Conservation (phyloP, 2,329 filamentous ascomycete species). For the Aspergillus quadrilineatus region DNA sequence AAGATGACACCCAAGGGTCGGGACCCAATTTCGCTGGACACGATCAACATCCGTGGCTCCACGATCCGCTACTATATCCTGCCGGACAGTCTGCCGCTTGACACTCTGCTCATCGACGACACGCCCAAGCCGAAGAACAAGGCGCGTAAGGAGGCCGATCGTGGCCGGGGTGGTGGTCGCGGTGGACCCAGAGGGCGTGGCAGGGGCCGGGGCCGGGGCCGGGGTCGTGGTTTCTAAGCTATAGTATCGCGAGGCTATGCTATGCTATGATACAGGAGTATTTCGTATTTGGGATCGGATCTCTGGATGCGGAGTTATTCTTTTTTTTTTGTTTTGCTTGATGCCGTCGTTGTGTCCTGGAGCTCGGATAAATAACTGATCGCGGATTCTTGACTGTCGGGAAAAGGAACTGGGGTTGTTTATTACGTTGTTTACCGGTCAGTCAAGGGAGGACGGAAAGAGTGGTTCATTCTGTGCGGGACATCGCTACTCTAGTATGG, state of each 20-base stretch:
- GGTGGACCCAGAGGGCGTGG: slow-evolving; percentile 53
- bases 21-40: slow-evolving; percentile 83
- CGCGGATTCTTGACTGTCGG: not conserved
- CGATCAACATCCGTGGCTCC: slow-evolving; percentile 93
- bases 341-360: not conserved
- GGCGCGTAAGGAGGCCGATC: slow-evolving; percentile 80
- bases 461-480: not conserved
- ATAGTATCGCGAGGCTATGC: not conserved
- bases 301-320: slow-evolving; percentile 17
- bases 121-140: slow-evolving; percentile 99
- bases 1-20: slow-evolving; percentile 93
- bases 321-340: not conserved
- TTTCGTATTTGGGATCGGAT: slow-evolving; percentile 11
- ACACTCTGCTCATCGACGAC: slow-evolving; percentile 94
- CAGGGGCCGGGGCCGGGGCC: slow-evolving; percentile 48
- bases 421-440: too few relatives aligned
- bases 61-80: slow-evolving; percentile 97
- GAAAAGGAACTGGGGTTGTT: not conserved
- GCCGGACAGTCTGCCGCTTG: slow-evolving; percentile 89
- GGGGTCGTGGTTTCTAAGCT: slow-evolving; percentile 23
- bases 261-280: not conserved
- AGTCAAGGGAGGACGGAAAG: not conserved
- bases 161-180: slow-evolving; percentile 51
- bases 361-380: not conserved
- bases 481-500: not conserved